These are phyloP conservation scores for Vanilla planifolia DNA, from an alignment of 106 monocot genomes.

Conservation along the genomic window DNA sequence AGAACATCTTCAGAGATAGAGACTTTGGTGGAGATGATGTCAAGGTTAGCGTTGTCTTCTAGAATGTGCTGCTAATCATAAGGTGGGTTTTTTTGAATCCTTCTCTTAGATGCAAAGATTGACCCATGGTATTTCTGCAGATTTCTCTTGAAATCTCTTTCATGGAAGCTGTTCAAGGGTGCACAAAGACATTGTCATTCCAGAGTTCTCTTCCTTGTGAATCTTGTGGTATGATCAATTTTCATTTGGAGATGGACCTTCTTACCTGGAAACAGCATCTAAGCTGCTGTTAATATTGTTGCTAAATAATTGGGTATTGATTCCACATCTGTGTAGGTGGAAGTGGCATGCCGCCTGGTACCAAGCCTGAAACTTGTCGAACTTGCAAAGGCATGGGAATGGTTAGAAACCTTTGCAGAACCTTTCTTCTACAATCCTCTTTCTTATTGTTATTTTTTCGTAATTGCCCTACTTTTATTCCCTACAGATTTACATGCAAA, in stretches of 20 bases:
- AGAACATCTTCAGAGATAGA: constrained; percentile 33
- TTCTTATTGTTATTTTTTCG: constrained; percentile 1
- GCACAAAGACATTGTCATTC: constrained; percentile 52
- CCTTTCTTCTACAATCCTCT: not conserved
- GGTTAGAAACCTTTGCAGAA: constrained; percentile 28
- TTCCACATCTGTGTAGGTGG: constrained; percentile 59
- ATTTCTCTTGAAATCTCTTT: constrained; percentile 72
- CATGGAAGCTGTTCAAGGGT: constrained; percentile 82
- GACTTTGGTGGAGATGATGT: constrained; percentile 61
- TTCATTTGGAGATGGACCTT: not conserved
- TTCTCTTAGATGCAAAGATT: not conserved
- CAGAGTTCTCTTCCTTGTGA: constrained; percentile 49
- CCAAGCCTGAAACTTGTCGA: constrained; percentile 83
- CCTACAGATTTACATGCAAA: constrained; percentile 68
- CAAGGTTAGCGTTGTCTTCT: constrained; percentile 38
- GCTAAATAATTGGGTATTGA: too few species aligned
- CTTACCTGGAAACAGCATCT: not conserved
- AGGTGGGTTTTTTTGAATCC: not conserved
- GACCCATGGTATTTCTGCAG: constrained; percentile 16
- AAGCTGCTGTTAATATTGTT: too few species aligned
- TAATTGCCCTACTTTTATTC: not conserved
- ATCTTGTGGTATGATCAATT: constrained; percentile 66
- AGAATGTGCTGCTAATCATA: not conserved
- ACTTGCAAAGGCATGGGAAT: constrained; percentile 81
- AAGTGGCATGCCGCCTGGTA: constrained; percentile 89